Conservation (phyloP, 73 alveolate species). For the Paramecium tetraurelia region DNA sequence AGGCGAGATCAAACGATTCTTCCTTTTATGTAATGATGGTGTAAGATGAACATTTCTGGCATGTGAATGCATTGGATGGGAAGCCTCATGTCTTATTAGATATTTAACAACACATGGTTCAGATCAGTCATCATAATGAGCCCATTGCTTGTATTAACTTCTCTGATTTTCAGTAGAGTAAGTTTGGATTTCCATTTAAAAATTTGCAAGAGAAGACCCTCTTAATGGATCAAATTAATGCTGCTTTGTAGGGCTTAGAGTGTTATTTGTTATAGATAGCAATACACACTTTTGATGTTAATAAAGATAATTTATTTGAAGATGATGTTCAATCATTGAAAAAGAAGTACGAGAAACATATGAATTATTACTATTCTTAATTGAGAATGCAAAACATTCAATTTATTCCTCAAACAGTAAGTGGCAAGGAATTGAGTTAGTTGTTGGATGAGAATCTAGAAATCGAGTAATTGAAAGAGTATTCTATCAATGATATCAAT, state of each 20-base stretch:
- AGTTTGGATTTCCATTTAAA: conserved; percentile 37
- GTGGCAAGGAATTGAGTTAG: neutral
- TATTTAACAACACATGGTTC: neutral
- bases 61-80: neutral
- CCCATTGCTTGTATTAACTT: neutral
- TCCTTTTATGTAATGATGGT: neutral
- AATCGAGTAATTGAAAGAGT: neutral
- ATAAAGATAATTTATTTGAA: neutral
- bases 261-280: neutral
- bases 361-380: conserved; percentile 23
- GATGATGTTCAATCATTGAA: neutral
- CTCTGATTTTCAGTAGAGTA: neutral
- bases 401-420: neutral
- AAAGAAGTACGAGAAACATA: neutral
- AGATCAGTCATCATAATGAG: neutral
- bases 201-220: neutral
- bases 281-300: neutral
- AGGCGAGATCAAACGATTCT: neutral
- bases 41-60: neutral
- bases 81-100: neutral
- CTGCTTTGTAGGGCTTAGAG: neutral
- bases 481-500: neutral
- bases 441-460: neutral
- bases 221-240: neutral
- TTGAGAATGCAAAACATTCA: neutral